Conservation (phyloP, 2,329 filamentous ascomycete genomes). For the Atkinsonella hypoxylon region DNA sequence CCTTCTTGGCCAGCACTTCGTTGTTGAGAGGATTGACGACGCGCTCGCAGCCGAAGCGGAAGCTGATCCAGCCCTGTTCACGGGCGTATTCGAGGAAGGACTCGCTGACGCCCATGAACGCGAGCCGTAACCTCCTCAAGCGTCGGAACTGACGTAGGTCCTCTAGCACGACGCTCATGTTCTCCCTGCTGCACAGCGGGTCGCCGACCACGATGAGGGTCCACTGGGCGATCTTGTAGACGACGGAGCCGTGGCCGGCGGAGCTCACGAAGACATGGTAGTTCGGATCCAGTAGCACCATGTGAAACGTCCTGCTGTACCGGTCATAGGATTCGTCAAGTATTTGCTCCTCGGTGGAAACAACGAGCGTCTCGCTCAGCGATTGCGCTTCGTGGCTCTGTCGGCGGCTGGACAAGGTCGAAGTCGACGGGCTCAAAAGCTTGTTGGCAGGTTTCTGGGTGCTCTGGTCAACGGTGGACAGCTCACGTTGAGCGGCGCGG, state of each 20-base stretch:
- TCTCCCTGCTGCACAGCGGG: slow-evolving; percentile 8
- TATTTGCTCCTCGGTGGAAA: slow-evolving; percentile 2
- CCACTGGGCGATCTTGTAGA: slow-evolving; percentile 10
- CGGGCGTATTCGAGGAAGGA: slow-evolving; percentile 8
- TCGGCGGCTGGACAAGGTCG: background rate
- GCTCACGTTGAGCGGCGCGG: background rate
- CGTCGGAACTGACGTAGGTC: slow-evolving; percentile 9
- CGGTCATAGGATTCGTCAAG: slow-evolving; percentile 8
- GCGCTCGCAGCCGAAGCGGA: slow-evolving; percentile 11
- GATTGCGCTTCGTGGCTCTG: background rate
- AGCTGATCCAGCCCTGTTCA: slow-evolving; percentile 7
- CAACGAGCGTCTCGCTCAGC: slow-evolving; percentile 2
- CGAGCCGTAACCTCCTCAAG: slow-evolving; percentile 6
- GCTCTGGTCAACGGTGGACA: background rate
- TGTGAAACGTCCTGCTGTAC: slow-evolving; percentile 12
- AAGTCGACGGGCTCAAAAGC: background rate
- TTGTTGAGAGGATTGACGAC: slow-evolving; percentile 11
- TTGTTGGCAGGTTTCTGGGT: background rate
- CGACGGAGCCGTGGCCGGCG: slow-evolving; percentile 9
- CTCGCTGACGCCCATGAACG: slow-evolving; percentile 12
- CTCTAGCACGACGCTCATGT: slow-evolving; percentile 7
- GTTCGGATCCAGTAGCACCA: slow-evolving; percentile 13
- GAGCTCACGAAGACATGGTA: slow-evolving; percentile 11
- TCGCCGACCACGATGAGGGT: slow-evolving; percentile 12
- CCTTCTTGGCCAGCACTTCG: slow-evolving; percentile 9